These are phyloP conservation scores for Stentor roeselii DNA, from an alignment of 73 alveolate species.

Conservation along the genomic window DNA sequence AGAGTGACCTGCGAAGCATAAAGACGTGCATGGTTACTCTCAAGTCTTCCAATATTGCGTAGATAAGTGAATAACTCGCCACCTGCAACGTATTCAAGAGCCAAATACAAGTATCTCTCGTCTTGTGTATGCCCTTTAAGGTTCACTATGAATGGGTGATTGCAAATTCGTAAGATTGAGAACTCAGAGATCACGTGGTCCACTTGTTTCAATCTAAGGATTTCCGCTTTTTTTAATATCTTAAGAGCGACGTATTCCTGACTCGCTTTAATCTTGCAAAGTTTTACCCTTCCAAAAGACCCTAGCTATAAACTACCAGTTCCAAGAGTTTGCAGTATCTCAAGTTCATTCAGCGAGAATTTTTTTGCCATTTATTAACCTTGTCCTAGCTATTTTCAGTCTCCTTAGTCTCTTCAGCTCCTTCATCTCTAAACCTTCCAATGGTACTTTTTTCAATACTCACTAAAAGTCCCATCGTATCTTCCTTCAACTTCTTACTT, in stretches of 20 bases:
- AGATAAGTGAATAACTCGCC: conserved; percentile 80
- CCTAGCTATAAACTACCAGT: too few species aligned
- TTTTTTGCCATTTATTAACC: conserved; percentile 35
- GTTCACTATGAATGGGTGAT: conserved; percentile 84
- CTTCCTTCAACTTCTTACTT: conserved; percentile 11
- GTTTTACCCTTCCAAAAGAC: conserved; percentile 91
- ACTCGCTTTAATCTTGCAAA: conserved; percentile 71
- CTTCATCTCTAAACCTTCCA: neutral
- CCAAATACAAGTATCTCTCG: conserved; percentile 62
- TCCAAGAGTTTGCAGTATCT: conserved; percentile 75
- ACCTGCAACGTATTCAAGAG: conserved; percentile 75
- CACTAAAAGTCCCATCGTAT: neutral
- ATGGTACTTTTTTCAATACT: neutral
- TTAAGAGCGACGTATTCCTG: conserved; percentile 86
- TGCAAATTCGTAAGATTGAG: conserved; percentile 64
- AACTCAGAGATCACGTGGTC: conserved; percentile 87
- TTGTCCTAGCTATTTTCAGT: conserved; percentile 19
- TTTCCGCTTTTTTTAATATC: conserved; percentile 89
- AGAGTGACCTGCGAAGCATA: conserved; percentile 66
- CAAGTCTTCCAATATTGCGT: conserved; percentile 65
- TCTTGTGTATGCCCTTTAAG: conserved; percentile 58
- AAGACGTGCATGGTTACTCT: conserved; percentile 55
- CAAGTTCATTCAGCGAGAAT: conserved; percentile 59
- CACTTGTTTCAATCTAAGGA: conserved; percentile 87
- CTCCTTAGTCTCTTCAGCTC: conserved; percentile 4